These are phyloP conservation scores for Aphanoascus verrucosus DNA, from an alignment of 2,329 filamentous ascomycete species.

Conservation along the genomic window DNA sequence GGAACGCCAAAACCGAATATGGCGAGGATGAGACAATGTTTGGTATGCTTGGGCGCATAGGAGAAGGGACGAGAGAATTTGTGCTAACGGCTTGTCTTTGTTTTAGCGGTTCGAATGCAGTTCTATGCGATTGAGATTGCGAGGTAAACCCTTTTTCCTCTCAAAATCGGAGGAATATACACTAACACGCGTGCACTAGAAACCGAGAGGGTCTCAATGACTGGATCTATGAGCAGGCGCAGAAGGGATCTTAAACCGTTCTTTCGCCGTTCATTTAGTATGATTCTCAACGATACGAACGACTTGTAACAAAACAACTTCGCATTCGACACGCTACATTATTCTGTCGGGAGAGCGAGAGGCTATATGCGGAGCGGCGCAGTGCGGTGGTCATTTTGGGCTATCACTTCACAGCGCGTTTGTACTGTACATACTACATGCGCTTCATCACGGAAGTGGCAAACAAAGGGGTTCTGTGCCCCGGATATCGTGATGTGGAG, in stretches of 20 bases:
- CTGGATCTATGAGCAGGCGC: conserved; percentile 84
- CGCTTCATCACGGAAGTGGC: too few relatives aligned
- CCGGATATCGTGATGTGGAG: too few relatives aligned
- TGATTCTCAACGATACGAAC: too few relatives aligned
- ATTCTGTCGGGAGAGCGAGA: too few relatives aligned
- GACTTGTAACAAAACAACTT: too few relatives aligned
- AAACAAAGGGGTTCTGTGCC: too few relatives aligned
- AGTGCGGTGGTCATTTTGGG: too few relatives aligned
- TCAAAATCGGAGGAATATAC: not conserved
- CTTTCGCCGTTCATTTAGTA: not conserved
- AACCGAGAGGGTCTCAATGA: conserved; percentile 88
- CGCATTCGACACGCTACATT: too few relatives aligned
- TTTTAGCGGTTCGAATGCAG: conserved; percentile 59
- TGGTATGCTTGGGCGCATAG: conserved; percentile 43
- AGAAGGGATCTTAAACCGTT: conserved; percentile 27
- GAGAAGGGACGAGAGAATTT: not conserved
- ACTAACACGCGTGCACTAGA: conserved; percentile 30
- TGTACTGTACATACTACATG: too few relatives aligned
- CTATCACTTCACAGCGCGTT: too few relatives aligned
- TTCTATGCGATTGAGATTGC: conserved; percentile 71
- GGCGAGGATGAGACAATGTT: conserved; percentile 85
- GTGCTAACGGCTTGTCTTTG: not conserved
- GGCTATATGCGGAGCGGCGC: too few relatives aligned
- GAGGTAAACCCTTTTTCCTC: conserved; percentile 43
- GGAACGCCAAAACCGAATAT: conserved; percentile 70